Evolutionary conservation across 202 grass and related monocot genomes (phyloP).

Genomic region (Setaria italica): DNA sequence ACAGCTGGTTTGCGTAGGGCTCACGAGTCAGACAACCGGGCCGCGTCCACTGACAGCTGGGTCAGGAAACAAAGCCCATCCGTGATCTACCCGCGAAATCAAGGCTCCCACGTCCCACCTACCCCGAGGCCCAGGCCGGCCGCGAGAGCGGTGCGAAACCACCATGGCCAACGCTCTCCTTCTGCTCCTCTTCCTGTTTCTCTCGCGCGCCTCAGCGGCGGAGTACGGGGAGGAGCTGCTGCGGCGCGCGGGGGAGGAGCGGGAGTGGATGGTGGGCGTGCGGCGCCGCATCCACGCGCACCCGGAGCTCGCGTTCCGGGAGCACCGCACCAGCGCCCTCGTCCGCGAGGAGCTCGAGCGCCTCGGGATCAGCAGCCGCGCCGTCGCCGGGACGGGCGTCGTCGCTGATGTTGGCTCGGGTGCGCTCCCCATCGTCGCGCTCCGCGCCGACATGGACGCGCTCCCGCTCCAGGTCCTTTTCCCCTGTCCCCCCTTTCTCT

Average conservation of each 20-base stretch:
- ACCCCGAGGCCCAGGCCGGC: background rate
- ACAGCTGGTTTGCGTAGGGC: too few species aligned
- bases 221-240: conserved; percentile 62
- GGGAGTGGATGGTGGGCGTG: conserved; percentile 69
- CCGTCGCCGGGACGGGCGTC: conserved; percentile 69
- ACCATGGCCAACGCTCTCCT: conserved; percentile 45
- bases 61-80: background rate
- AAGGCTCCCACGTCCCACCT: background rate
- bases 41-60: background rate
- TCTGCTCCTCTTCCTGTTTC: conserved; percentile 22
- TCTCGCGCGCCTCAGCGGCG: conserved; percentile 30
- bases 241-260: conserved; percentile 55
- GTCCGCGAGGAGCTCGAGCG: conserved; percentile 76
- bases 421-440: conserved; percentile 67
- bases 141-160: background rate
- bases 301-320: conserved; percentile 86
- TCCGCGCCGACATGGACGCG: conserved; percentile 96
- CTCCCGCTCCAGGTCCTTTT: conserved; percentile 73
- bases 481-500: background rate
- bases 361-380: conserved; percentile 57
- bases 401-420: conserved; percentile 81
- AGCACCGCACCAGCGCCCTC: conserved; percentile 80
- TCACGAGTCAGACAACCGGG: too few species aligned
- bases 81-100: background rate
- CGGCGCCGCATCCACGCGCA: conserved; percentile 80